Percentiles rank a stretch among this genome's conserved stretches.
Evolutionary conservation across 2,329 filamentous ascomycete species (phyloP).

Genomic region (Paecilomyces variotii): DNA sequence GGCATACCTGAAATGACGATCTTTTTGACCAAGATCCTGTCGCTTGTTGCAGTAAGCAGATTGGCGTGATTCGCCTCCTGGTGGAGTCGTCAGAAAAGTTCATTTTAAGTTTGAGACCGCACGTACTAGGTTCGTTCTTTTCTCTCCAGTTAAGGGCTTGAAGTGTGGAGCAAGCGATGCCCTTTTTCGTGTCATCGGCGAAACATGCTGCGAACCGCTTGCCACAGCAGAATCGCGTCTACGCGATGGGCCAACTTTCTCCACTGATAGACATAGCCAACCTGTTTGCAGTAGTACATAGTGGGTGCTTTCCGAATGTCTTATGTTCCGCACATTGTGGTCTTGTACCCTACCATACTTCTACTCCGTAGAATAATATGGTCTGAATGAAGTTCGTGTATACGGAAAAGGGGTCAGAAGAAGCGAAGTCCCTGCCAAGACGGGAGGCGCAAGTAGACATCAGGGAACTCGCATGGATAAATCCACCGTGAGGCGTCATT

Average conservation of each 20-base stretch:
- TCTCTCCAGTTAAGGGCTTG: not conserved
- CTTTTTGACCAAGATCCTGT: not conserved
- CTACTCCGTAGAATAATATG: no score
- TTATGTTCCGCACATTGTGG: not conserved
- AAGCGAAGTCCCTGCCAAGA: not conserved
- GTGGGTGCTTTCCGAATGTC: not conserved
- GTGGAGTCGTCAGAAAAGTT: not conserved
- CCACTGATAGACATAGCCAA: not conserved
- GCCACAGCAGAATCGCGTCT: not conserved
- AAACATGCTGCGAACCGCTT: not conserved
- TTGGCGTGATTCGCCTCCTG: not conserved
- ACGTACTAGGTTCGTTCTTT: not conserved
- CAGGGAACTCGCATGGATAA: not conserved
- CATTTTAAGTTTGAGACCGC: not conserved
- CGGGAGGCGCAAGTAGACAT: not conserved
- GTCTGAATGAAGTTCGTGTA: not conserved
- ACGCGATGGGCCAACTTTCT: not conserved
- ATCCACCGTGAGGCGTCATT: not conserved
- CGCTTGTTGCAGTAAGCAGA: not conserved
- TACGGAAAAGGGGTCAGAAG: not conserved
- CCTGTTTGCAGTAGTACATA: not conserved
- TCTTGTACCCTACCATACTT: no score
- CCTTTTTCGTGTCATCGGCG: not conserved
- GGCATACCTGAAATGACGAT: not conserved
- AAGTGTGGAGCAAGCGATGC: not conserved